Conservation (phyloP, 306 rosid genomes). For the Myrica gale region DNA sequence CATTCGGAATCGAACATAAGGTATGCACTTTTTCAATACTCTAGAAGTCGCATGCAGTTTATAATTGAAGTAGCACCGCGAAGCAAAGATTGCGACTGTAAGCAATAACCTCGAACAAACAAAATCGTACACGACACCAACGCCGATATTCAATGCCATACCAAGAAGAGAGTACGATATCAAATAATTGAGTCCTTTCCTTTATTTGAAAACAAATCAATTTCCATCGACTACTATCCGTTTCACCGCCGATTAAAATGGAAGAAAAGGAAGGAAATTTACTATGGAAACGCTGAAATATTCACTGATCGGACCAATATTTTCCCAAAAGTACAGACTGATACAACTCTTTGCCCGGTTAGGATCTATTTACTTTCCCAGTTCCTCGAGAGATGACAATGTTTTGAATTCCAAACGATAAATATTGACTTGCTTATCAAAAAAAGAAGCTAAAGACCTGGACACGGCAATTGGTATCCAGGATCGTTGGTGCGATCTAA, state of each 20-base stretch:
- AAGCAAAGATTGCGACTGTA: too few relatives aligned
- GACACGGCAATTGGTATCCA: conserved; percentile 37
- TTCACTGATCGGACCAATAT: too few relatives aligned
- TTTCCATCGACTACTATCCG: neutral
- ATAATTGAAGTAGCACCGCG: too few relatives aligned
- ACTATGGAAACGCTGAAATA: too few relatives aligned
- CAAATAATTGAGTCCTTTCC: neutral
- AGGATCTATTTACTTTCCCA: neutral
- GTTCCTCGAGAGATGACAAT: conserved; percentile 3
- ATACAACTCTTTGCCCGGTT: neutral
- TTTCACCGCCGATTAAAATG: neutral
- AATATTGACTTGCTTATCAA: too few relatives aligned
- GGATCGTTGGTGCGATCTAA: conserved; percentile 20
- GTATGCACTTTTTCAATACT: neutral
- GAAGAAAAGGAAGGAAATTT: neutral
- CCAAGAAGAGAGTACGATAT: neutral
- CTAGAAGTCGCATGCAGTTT: too few relatives aligned
- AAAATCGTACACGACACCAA: neutral
- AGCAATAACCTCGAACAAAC: too few relatives aligned
- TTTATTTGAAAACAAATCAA: too few relatives aligned
- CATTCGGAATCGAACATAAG: neutral
- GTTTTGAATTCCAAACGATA: neutral
- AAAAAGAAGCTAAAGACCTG: conserved; percentile 44
- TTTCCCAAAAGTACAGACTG: too few relatives aligned
- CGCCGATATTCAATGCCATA: neutral